Conservation (phyloP, 129 eudicot species). For the Arctium lappa region DNA sequence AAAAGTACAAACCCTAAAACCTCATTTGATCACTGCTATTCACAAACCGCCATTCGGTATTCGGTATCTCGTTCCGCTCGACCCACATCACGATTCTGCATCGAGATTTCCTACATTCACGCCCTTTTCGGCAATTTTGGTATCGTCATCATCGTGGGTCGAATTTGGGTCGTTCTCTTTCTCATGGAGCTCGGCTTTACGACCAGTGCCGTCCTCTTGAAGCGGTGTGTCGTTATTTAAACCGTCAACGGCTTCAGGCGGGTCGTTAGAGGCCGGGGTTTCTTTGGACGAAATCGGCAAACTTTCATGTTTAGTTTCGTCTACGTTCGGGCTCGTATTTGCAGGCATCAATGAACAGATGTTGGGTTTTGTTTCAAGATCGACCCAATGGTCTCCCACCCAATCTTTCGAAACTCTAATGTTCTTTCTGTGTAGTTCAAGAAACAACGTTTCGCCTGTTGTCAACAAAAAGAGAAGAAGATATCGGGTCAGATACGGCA, state of each 20-base stretch:
- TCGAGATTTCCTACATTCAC: background rate
- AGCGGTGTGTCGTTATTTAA: constrained; percentile 7
- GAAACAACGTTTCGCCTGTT: constrained; percentile 67
- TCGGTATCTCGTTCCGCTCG: constrained; percentile 11
- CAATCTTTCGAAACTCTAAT: constrained; percentile 84
- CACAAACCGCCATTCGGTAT: constrained; percentile 8
- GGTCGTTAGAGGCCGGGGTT: constrained; percentile 26
- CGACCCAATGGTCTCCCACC: constrained; percentile 83
- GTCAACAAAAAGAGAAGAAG: constrained; percentile 5
- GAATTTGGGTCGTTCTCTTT: constrained; percentile 7
- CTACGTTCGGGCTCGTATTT: constrained; percentile 15
- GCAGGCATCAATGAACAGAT: constrained; percentile 50
- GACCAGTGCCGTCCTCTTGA: constrained; percentile 4
- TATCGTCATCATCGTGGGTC: background rate
- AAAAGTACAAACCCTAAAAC: constrained; percentile 29
- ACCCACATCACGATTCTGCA: constrained; percentile 26
- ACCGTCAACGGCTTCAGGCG: constrained; percentile 30
- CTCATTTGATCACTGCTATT: constrained; percentile 35
- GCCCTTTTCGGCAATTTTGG: constrained; percentile 11
- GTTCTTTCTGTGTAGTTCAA: constrained; percentile 47
- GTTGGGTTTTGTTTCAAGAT: constrained; percentile 50
- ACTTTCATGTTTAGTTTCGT: constrained; percentile 38
- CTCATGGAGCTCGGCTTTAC: constrained; percentile 23
- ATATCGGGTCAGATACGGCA: background rate
- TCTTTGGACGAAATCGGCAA: constrained; percentile 29